Conservation (phyloP, 768 basidiomycete genomes). For the Sarcodon aspratus region DNA sequence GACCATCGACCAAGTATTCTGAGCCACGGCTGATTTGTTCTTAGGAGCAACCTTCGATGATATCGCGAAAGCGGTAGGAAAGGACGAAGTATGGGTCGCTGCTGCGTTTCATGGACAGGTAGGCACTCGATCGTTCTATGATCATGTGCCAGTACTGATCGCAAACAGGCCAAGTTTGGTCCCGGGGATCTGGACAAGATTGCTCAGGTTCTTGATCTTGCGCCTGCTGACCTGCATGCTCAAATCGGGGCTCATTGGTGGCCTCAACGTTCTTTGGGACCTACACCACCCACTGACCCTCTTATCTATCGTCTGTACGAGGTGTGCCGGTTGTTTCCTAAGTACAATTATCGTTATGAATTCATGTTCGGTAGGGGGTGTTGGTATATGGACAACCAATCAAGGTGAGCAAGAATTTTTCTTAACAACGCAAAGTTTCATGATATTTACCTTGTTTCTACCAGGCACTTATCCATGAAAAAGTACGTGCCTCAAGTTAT, state of each 20-base stretch:
- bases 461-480: slow-evolving; percentile 68
- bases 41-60: slow-evolving; percentile 59
- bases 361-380: slow-evolving; percentile 34
- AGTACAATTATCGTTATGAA: not conserved
- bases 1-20: not conserved
- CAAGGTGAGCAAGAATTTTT: slow-evolving; percentile 34
- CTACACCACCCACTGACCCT: slow-evolving; percentile 67
- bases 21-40: not conserved
- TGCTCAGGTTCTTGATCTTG: slow-evolving; percentile 35
- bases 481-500: slow-evolving; percentile 24
- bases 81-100: slow-evolving; percentile 77
- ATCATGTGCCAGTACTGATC: not conserved
- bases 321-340: slow-evolving; percentile 23
- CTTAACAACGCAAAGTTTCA: not conserved
- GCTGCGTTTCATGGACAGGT: slow-evolving; percentile 78
- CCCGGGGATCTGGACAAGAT: slow-evolving; percentile 47
- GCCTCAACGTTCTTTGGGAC: slow-evolving; percentile 62
- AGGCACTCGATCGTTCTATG: slow-evolving; percentile 4
- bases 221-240: slow-evolving; percentile 23
- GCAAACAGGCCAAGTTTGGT: slow-evolving; percentile 51
- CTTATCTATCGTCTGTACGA: slow-evolving; percentile 77
- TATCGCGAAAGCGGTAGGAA: slow-evolving; percentile 52
- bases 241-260: slow-evolving; percentile 59
- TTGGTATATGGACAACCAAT: slow-evolving; percentile 72
- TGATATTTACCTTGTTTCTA: slow-evolving; percentile 1